Percentiles rank a stretch among this genome's conserved stretches.
phyloP scores from a whole-genome alignment of 2,329 filamentous ascomycete genomes.

The Cadophora sp. region DNA sequence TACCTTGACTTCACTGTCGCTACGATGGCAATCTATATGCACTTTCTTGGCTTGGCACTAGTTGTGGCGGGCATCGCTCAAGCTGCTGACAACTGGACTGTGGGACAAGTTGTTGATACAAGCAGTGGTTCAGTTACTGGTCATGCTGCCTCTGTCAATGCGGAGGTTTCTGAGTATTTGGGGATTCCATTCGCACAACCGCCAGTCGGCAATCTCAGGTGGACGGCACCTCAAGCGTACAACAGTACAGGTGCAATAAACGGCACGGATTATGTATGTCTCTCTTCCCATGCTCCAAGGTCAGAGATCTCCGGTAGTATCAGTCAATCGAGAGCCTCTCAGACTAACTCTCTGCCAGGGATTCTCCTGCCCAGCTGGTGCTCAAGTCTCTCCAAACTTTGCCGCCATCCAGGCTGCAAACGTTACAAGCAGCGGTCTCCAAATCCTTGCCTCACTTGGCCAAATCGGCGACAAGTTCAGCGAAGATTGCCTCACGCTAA shows the following conservation, averaged over 20 bases:
- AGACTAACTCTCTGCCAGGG: constrained; percentile 12
- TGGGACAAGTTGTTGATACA: constrained; percentile 42
- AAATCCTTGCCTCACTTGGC: constrained; percentile 14
- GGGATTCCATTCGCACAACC: constrained; percentile 21
- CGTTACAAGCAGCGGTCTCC: constrained; percentile 15
- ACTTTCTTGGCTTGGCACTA: not conserved
- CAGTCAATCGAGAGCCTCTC: too few species aligned
- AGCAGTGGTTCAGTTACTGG: constrained; percentile 23
- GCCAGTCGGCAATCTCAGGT: constrained; percentile 20
- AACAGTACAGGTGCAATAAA: constrained; percentile 24
- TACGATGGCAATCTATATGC: not conserved
- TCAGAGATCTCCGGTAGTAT: too few species aligned
- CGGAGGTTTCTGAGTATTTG: constrained; percentile 22
- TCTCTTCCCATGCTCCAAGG: not conserved
- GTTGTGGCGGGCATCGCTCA: not conserved
- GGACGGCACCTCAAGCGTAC: constrained; percentile 16
- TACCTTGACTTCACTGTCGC: not conserved
- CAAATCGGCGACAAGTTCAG: constrained; percentile 20
- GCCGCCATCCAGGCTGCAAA: constrained; percentile 5
- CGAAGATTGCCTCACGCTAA: constrained; percentile 49
- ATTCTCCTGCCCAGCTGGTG: constrained; percentile 23
- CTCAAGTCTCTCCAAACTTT: not conserved
- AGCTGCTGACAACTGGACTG: constrained; percentile 32
- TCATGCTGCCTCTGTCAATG: constrained; percentile 9
- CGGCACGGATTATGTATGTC: constrained; percentile 20